A percentile compares a stretch with the other conserved stretches of the same genome.
Evolutionary conservation across 2,329 filamentous ascomycete genomes (phyloP).

Genomic region (Byssothecium circinans): DNA sequence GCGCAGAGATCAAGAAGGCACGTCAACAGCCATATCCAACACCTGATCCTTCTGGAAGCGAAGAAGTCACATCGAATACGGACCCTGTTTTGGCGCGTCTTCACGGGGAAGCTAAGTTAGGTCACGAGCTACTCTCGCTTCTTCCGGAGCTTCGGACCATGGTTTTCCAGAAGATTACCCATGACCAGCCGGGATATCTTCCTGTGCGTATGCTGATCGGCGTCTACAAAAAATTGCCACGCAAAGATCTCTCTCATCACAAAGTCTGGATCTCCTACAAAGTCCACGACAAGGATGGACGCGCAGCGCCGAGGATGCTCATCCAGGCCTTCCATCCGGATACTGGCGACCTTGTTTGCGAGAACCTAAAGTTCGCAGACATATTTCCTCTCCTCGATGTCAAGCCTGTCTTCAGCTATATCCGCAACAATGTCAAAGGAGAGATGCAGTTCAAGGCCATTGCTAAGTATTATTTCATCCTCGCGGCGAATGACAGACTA

Average conservation of each 20-base stretch:
- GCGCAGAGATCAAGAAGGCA: background rate
- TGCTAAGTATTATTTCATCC: slow-evolving; percentile 11
- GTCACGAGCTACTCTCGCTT: slow-evolving; percentile 1
- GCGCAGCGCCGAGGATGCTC: slow-evolving; percentile 7
- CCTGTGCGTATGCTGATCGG: slow-evolving; percentile 6
- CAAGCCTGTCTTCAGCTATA: slow-evolving; percentile 1
- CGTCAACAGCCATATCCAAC: background rate
- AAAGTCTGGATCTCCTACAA: slow-evolving; percentile 9
- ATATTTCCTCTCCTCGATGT: slow-evolving; percentile 2
- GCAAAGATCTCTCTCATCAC: background rate
- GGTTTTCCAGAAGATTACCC: slow-evolving; percentile 3
- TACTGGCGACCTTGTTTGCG: background rate
- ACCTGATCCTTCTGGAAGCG: background rate
- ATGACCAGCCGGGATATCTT: slow-evolving; percentile 1
- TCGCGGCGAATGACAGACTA: slow-evolving; percentile 7
- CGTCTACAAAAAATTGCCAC: background rate
- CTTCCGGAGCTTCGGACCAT: slow-evolving; percentile 2
- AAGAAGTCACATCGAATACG: background rate
- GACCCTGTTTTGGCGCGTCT: slow-evolving; percentile 3
- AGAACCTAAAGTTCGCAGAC: slow-evolving; percentile 4
- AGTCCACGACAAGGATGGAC: slow-evolving; percentile 3
- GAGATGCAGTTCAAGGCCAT: slow-evolving; percentile 9
- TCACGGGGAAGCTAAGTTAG: background rate
- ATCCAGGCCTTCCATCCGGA: slow-evolving; percentile 1
- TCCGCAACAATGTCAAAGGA: background rate